Evolutionary conservation across 2,329 filamentous ascomycete genomes (phyloP).

Genomic region (Sarocladium brachiariae): DNA sequence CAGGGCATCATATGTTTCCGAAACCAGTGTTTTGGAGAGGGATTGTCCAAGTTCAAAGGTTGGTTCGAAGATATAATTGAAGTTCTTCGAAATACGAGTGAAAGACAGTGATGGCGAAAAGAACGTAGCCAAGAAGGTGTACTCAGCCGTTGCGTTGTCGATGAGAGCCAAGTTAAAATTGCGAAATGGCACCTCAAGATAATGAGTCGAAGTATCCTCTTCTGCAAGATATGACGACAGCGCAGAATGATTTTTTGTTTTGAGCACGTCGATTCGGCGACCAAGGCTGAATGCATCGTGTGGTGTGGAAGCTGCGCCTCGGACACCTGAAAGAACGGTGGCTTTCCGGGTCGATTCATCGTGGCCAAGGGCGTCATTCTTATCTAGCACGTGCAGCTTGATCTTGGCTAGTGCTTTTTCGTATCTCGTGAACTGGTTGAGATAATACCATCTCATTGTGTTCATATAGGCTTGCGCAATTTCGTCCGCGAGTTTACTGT

Average conservation of each 20-base stretch:
- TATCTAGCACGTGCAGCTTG: constrained; percentile 75
- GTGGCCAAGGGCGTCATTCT: constrained; percentile 73
- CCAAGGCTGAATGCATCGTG: constrained; percentile 90
- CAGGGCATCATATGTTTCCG: constrained; percentile 74
- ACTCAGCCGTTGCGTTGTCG: constrained; percentile 92
- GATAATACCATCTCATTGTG: constrained; percentile 98
- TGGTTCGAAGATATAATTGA: constrained; percentile 81
- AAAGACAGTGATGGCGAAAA: constrained; percentile 74
- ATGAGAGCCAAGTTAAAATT: constrained; percentile 92
- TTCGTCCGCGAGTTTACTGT: constrained; percentile 77
- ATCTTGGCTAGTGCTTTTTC: constrained; percentile 76
- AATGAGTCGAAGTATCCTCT: constrained; percentile 78
- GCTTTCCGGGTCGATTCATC: constrained; percentile 65
- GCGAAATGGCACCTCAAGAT: constrained; percentile 83
- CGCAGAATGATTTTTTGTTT: constrained; percentile 64
- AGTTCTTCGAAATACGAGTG: constrained; percentile 72
- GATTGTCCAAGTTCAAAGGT: constrained; percentile 77
- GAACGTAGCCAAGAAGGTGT: constrained; percentile 86
- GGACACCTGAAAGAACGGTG: constrained; percentile 43
- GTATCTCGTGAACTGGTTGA: constrained; percentile 86
- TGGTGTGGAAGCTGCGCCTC: constrained; percentile 41
- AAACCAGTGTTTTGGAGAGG: constrained; percentile 69
- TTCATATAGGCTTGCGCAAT: constrained; percentile 93
- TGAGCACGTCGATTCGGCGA: constrained; percentile 75
- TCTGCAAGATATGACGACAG: constrained; percentile 85